Percentiles rank a stretch among this genome's conserved stretches.
Evolutionary conservation across 352 stramenopile genomes (phyloP).

Genomic region (Globisporangium orthogonon): DNA sequence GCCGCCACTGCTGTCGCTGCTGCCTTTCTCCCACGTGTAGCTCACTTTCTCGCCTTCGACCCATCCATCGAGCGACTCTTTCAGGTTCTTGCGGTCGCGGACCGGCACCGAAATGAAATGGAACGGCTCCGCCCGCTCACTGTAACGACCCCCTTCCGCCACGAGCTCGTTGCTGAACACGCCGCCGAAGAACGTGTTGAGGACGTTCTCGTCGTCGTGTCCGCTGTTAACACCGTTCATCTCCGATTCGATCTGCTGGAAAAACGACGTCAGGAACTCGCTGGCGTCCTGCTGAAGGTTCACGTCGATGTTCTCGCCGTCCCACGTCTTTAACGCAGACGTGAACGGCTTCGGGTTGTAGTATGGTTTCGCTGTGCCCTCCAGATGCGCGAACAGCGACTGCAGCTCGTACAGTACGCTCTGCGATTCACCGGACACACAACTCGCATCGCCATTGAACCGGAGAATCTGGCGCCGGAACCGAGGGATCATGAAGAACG

Average conservation of each 20-base stretch:
- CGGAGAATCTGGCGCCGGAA: slow-evolving; percentile 87
- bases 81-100: slow-evolving; percentile 80
- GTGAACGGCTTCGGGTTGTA: slow-evolving; percentile 82
- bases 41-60: slow-evolving; percentile 88
- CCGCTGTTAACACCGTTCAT: slow-evolving; percentile 69
- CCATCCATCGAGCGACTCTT: slow-evolving; percentile 82
- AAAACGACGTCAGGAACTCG: slow-evolving; percentile 92
- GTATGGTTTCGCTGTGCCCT: slow-evolving; percentile 80
- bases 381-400: slow-evolving; percentile 86
- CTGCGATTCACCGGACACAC: slow-evolving; percentile 1
- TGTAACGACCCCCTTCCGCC: slow-evolving; percentile 81
- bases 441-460: slow-evolving; percentile 22
- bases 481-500: slow-evolving; percentile 93
- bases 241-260: slow-evolving; percentile 89
- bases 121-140: slow-evolving; percentile 86
- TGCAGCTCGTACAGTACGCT: slow-evolving; percentile 84
- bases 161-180: slow-evolving; percentile 91
- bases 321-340: slow-evolving; percentile 81
- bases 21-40: slow-evolving; percentile 83
- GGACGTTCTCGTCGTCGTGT: slow-evolving; percentile 65
- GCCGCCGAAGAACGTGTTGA: slow-evolving; percentile 86
- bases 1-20: neutral
- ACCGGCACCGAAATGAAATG: slow-evolving; percentile 89
- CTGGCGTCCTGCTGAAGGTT: slow-evolving; percentile 91
- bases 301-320: slow-evolving; percentile 85